Evolutionary conservation across 1,139 yeast species (phyloP), one percentile per base, ranked within the genome.

Genomic region (Saccharomycopsis hybrid): DNA sequence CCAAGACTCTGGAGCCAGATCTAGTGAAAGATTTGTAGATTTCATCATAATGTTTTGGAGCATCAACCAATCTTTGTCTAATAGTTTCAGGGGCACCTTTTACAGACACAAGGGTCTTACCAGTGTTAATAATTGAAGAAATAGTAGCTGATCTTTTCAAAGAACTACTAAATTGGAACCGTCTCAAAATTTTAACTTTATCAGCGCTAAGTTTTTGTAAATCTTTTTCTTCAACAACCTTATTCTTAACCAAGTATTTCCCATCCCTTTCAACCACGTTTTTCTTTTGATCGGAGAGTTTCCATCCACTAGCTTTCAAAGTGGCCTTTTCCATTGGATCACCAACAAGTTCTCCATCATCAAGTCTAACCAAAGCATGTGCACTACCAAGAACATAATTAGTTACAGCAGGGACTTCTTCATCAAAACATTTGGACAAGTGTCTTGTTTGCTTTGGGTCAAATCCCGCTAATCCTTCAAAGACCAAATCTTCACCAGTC

Each of bases 71-170:
- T 87, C 94, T 88, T 50, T 73, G 74, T 63, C 84, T 82, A 60
- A 92, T 79, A 33, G 97, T 92, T 70, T 92, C 99, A n/a, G 99
- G 99, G 1, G 99, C 99, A 74, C 99, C 99, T 68, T 94, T 94
- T 43, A 84, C 96, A 59, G 96, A 85, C 47, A 90, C 94, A 59
- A 89, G 75, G 56, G 80, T 68, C 58, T 83, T 77, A 46, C 72
- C 72, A 47, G 47, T 37, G 30, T 78, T 69, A 56, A 72, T 74
- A 48, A 81, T 70, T 43, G 72, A 68, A n/a, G 97, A 85, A 59
- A 92, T 79, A 45, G 95, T 78, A n/a, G 97, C 79, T 8, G 97
- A 90, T 69, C 99, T 83, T 67, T 94, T 92, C 65, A 92, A 77
- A 48, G 96, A 89, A 52, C 97, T 90, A 44, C 97, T 88, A 65